These are phyloP conservation scores for Pythium chondricola DNA, from an alignment of 352 stramenopile species.

Conservation along the genomic window DNA sequence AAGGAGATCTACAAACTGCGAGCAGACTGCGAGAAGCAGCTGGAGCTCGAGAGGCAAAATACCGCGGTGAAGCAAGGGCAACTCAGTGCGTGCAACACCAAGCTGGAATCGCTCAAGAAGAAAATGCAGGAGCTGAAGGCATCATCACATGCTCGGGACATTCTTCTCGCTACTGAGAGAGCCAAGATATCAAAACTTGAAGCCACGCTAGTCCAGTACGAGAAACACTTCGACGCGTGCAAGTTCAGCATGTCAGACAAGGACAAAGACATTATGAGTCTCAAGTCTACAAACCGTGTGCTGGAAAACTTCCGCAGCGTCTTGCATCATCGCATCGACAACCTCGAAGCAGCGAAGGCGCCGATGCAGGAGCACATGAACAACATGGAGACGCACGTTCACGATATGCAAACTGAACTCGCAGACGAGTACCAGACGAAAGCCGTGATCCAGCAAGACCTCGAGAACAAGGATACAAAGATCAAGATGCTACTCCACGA, in stretches of 20 bases:
- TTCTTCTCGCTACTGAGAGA: constrained; percentile 66
- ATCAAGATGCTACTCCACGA: constrained; percentile 70
- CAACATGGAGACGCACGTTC: constrained; percentile 55
- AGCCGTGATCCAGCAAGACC: constrained; percentile 47
- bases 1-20: constrained; percentile 57
- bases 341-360: constrained; percentile 59
- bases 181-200: constrained; percentile 64
- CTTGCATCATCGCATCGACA: constrained; percentile 67
- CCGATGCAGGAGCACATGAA: constrained; percentile 63
- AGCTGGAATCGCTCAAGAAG: constrained; percentile 76
- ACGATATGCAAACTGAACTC: constrained; percentile 73
- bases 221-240: constrained; percentile 69
- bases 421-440: constrained; percentile 69
- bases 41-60: constrained; percentile 67
- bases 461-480: constrained; percentile 68
- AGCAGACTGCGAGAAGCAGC: constrained; percentile 52
- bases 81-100: constrained; percentile 71
- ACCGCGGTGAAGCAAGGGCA: constrained; percentile 76
- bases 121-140: constrained; percentile 84
- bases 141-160: constrained; percentile 52
- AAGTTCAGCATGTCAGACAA: constrained; percentile 63
- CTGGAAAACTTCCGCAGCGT: constrained; percentile 83
- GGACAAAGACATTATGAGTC: constrained; percentile 48
- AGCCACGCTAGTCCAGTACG: constrained; percentile 54
- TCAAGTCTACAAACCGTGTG: constrained; percentile 73